Base-by-base conservation (phyloP, 805 yeast genomes). In the Saturnispora sekii region DNA sequence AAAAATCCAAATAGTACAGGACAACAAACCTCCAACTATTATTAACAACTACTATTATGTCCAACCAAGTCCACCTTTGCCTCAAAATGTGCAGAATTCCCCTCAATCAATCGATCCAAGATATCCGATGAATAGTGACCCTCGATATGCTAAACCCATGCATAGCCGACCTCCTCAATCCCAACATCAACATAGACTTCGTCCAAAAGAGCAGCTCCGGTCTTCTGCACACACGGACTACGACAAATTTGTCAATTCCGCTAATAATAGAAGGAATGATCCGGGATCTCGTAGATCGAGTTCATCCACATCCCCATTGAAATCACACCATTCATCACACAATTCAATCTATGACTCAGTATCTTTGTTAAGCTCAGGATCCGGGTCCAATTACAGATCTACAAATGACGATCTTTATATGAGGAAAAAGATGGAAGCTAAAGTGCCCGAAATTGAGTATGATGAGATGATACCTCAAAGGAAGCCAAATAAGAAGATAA, bases 11-110 rank as follows among this genome's bases (percentile, higher is more conserved):
- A 2, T 30, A 7, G 15, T 9, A 10, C n/a, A n/a, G 10, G 40
- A 36, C 4, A 14, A 42, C 2, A 38, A 40, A n/a, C 51, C 47
- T 5, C 53, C 54, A 1, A 50, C 55, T 10, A 44, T 53, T 12
- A 52, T 52, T 2, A 53, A 53, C 33, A 53, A 53, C 30, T 52
- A 53, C 29, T 52, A 53, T 26, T 52, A 53, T 34, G 51, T 51
- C 14, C 56, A 53, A 37, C 46, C 49, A 4, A 39, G 43, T 4
- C 43, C 43, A 3, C 48, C 29, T 11, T 17, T 36, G 12, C 29
- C 45, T 2, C 45, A 15, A 16, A 32, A 16, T 3, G 3, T 31
- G 7, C 45, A 36, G 21, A 34, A 15, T 14, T 32, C 28, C 5
- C 37, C 41, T 15, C 45, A 34, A 10, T 28, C 33, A 9, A 17